Base-by-base conservation (phyloP, 768 basidiomycete species). In the Hydnum rufescens region DNA sequence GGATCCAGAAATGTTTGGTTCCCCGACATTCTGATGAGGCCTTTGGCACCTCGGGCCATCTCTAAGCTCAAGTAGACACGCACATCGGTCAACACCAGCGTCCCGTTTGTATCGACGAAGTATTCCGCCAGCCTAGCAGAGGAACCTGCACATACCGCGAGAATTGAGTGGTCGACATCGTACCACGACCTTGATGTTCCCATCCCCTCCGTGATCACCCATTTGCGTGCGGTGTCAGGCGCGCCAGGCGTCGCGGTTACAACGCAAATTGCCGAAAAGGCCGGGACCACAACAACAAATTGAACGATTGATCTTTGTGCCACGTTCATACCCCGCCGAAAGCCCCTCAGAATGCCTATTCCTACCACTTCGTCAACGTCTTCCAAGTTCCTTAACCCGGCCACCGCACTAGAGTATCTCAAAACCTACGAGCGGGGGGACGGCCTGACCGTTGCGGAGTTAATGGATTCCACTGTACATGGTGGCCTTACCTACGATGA, bases 401-500 rank as follows among this genome's bases (percentile, higher is more conserved):
- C 77, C 47, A 66, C 72, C 56, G 95, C 93, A 49, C 60, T 93
- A 53, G 74, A 79, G 36, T 74, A 79, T 60, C 81, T 99, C 62
- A 70, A 73, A 59, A 65, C 73, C 2, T 97, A 97, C 63, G 22
- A 67, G 25, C 70, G 70, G 52, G 63, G 66, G 5, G 93, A 99
- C 76, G 93, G 95, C 39, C 75, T 99, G 49, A 77, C 82, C 54
- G 73, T 86, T 55, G 53, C 67, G 4, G 83, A 96, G 61, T 79
- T 97, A 58, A 90, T 96, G 78, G 76, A 95, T 71, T 82, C 83
- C 0, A 72, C 69, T 44, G 66, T 78, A 57, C 80, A 88, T 60
- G 90, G 89, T 19, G 95, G 95, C 8, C 76, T 99, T 58, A 95
- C 95, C 13, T 97, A 97, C 70, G 96, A 96, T 63, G 95, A 97